These are phyloP conservation scores for Candida gigantensis DNA, from an alignment of 1,139 yeast species.

Conservation along the genomic window DNA sequence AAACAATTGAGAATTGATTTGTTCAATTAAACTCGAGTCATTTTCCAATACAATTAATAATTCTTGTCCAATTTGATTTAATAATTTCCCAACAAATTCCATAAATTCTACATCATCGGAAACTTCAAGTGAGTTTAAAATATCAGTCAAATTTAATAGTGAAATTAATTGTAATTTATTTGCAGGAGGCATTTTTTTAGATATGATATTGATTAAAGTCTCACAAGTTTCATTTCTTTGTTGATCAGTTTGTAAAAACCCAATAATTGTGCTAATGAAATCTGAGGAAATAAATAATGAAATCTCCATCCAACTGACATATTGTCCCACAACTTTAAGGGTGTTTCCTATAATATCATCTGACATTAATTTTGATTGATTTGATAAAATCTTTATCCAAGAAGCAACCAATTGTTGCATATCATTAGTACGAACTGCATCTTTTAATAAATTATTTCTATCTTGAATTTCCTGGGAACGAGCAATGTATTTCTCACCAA, in stretches of 20 bases:
- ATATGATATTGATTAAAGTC: constrained; percentile 76
- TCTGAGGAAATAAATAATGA: constrained; percentile 69
- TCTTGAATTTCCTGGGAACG: constrained; percentile 64
- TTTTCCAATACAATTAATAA: constrained; percentile 63
- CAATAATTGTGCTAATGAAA: constrained; percentile 63
- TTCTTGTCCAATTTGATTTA: constrained; percentile 77
- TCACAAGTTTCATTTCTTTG: constrained; percentile 62
- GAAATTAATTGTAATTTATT: constrained; percentile 78
- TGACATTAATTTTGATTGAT: constrained; percentile 21
- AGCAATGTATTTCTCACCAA: constrained; percentile 85
- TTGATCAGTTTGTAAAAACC: constrained; percentile 52
- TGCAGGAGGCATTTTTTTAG: constrained; percentile 90
- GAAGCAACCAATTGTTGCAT: constrained; percentile 64
- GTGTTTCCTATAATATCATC: constrained; percentile 57
- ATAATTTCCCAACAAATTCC: constrained; percentile 74
- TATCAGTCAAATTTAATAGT: constrained; percentile 63
- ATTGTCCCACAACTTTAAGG: constrained; percentile 76
- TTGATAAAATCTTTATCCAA: constrained; percentile 64
- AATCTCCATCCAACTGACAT: constrained; percentile 95
- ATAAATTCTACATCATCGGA: constrained; percentile 61
- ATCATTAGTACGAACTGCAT: constrained; percentile 74
- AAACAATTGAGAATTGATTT: constrained; percentile 30
- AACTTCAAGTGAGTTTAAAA: constrained; percentile 43
- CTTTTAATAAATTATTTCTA: constrained; percentile 74
- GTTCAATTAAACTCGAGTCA: constrained; percentile 49